Base-by-base conservation (phyloP, 495 filamentous ascomycete genomes). In the Pyrenula massariospora region DNA sequence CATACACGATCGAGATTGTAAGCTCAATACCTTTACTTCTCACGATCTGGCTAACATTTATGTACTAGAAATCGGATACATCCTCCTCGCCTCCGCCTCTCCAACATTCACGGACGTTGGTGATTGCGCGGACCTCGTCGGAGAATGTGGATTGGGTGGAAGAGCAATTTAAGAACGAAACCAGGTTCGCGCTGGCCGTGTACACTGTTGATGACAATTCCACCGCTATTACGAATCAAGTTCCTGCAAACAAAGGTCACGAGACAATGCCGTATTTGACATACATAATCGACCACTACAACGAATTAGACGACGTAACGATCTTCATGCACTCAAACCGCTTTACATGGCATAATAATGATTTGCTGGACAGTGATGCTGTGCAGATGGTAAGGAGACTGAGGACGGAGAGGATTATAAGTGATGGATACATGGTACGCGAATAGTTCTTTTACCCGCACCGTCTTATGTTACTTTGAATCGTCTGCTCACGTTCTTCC, bases 61-160 rank as follows among this genome's bases (percentile, higher is more conserved):
- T 42, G 15, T 42, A 42, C 31, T 15, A 42, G 31, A 42, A 42
- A 42, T 42, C 31, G 8, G 15, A 42, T 15, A 5, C 31, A 8
- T 42, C 15, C 15, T 15, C 31, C 8, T 5, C 31, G 5, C 31
- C 31, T 42, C 31, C 31, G 5, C 5, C 15, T 8, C 31, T 15
- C 15, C 31, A 42, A 42, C 81, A 81, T 62, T 72, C 73, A 2
- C 76, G 74, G 54, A 68, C 64, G 10, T 57, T 90, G 23, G 81
- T 90, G 1, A 68, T 87, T 12, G 77, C 85, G 3, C 73, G 74
- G 12, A 74, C 77, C 15, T 72, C 65, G 36, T 61, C 67, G 2
- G 84, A 87, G 58, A 75, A 86, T 64, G 75, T 78, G 0, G 66
- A 62, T 10, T 89, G 86, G 86, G 80, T 84, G n/a, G 68, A 73